These are phyloP conservation scores for Pyracantha coccinea DNA, from an alignment of 331 rosid genomes.

Conservation along the genomic window DNA sequence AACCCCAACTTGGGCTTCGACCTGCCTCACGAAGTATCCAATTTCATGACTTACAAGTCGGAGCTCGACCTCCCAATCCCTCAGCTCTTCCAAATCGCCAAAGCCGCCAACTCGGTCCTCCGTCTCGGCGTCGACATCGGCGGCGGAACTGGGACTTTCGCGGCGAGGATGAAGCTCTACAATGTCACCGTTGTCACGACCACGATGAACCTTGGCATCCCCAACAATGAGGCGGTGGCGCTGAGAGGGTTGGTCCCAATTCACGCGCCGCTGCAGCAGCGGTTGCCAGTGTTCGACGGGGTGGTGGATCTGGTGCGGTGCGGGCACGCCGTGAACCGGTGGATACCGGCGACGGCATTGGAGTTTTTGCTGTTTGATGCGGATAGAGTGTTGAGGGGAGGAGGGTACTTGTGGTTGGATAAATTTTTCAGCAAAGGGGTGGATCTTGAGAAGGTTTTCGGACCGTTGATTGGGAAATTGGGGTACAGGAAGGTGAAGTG, in stretches of 20 bases:
- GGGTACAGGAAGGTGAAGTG: slow-evolving; percentile 91
- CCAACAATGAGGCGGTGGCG: slow-evolving; percentile 73
- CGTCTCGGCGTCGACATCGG: slow-evolving; percentile 83
- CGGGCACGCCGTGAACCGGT: slow-evolving; percentile 87
- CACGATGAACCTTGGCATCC: slow-evolving; percentile 73
- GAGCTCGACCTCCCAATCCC: slow-evolving; percentile 80
- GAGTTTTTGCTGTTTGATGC: slow-evolving; percentile 75
- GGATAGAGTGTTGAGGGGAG: slow-evolving; percentile 80
- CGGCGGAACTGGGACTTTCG: slow-evolving; percentile 84
- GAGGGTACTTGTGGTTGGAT: slow-evolving; percentile 93
- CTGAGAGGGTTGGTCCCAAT: slow-evolving; percentile 81
- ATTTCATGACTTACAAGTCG: slow-evolving; percentile 31
- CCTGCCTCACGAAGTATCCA: slow-evolving; percentile 24
- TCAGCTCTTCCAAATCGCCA: slow-evolving; percentile 67
- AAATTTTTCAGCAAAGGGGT: slow-evolving; percentile 70
- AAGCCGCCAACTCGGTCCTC: slow-evolving; percentile 46
- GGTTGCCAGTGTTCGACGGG: slow-evolving; percentile 81
- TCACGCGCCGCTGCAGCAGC: slow-evolving; percentile 89
- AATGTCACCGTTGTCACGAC: slow-evolving; percentile 83
- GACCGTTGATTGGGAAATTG: slow-evolving; percentile 73
- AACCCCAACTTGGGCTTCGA: slow-evolving; percentile 65
- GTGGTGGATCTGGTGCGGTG: slow-evolving; percentile 85
- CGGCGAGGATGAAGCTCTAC: slow-evolving; percentile 68
- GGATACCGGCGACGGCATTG: slow-evolving; percentile 74
- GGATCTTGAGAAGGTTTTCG: slow-evolving; percentile 73